Evolutionary conservation across 208 protist species (phyloP).

Genomic region (Trypanosoma brucei): DNA sequence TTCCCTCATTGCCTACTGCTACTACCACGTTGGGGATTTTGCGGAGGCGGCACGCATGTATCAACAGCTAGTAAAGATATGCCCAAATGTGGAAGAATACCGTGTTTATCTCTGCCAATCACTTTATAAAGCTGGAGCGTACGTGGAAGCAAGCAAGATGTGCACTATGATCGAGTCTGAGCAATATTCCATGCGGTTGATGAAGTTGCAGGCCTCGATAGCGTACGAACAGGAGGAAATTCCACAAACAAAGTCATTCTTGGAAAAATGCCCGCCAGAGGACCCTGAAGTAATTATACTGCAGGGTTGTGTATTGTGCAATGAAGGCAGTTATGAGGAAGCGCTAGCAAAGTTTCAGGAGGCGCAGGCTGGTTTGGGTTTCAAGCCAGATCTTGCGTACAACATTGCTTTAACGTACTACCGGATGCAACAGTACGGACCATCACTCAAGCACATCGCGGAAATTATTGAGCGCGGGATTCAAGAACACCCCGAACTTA

Average conservation of each 20-base stretch:
- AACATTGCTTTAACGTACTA: slow-evolving; percentile 96
- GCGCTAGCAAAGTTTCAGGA: slow-evolving; percentile 92
- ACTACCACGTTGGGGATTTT: slow-evolving; percentile 94
- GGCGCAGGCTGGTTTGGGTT: slow-evolving; percentile 87
- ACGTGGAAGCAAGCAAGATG: slow-evolving; percentile 86
- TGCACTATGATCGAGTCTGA: slow-evolving; percentile 80
- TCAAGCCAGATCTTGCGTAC: slow-evolving; percentile 92
- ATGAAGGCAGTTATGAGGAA: slow-evolving; percentile 91
- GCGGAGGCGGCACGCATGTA: slow-evolving; percentile 81
- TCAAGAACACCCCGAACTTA: slow-evolving; percentile 93
- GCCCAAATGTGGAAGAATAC: slow-evolving; percentile 93
- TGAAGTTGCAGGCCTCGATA: slow-evolving; percentile 88
- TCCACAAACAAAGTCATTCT: slow-evolving; percentile 83
- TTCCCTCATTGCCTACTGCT: slow-evolving; percentile 96
- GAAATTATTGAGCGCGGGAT: slow-evolving; percentile 96
- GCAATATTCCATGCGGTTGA: slow-evolving; percentile 73
- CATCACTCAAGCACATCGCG: slow-evolving; percentile 90
- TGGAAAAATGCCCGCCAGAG: slow-evolving; percentile 77
- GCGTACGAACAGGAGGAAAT: slow-evolving; percentile 93
- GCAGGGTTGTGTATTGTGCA: slow-evolving; percentile 87
- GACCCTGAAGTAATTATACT: slow-evolving; percentile 87
- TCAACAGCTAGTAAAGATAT: slow-evolving; percentile 88
- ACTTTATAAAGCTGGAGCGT: slow-evolving; percentile 92
- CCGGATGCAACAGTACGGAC: slow-evolving; percentile 92
- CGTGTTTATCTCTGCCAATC: slow-evolving; percentile 94